A percentile compares a stretch with the other conserved stretches of the same genome.
Conservation (phyloP, 2,329 filamentous ascomycete species). For the Colletotrichum noveboracense region DNA sequence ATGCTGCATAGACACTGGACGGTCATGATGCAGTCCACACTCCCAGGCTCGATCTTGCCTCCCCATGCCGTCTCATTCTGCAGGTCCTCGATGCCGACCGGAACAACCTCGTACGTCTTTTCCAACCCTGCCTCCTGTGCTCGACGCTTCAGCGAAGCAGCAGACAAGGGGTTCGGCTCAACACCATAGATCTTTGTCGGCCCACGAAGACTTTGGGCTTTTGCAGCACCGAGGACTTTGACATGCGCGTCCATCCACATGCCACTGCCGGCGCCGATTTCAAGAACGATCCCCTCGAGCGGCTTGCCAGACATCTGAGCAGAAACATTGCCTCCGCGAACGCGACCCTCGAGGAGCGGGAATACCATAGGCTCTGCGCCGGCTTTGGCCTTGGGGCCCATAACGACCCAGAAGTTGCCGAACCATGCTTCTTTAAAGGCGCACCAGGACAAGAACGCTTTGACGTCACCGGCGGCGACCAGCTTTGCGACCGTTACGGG, state of each 20-base stretch:
- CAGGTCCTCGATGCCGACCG: slow-evolving; percentile 58
- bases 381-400: slow-evolving; percentile 40
- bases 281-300: slow-evolving; percentile 58
- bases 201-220: not conserved
- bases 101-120: slow-evolving; percentile 58
- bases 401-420: slow-evolving; percentile 54
- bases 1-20: slow-evolving; percentile 60
- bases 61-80: slow-evolving; percentile 30
- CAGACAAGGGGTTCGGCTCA: slow-evolving; percentile 64
- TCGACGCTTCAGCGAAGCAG: slow-evolving; percentile 37
- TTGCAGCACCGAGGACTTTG: not conserved
- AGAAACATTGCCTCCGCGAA: slow-evolving; percentile 31
- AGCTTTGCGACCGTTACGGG: slow-evolving; percentile 46
- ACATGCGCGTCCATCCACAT: slow-evolving; percentile 64
- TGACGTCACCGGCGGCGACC: slow-evolving; percentile 28
- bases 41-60: slow-evolving; percentile 42
- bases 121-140: slow-evolving; percentile 49
- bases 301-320: slow-evolving; percentile 28
- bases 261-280: slow-evolving; percentile 67
- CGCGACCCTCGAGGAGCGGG: slow-evolving; percentile 50
- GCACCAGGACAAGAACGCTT: slow-evolving; percentile 35
- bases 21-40: slow-evolving; percentile 54
- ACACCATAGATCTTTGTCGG: slow-evolving; percentile 61
- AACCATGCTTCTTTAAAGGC: slow-evolving; percentile 53
- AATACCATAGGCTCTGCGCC: slow-evolving; percentile 39